Evolutionary conservation across 345 rosid genomes (phyloP), one percentile per base, ranked within the genome.

Genomic region (Eucalyptus pauciflora): DNA sequence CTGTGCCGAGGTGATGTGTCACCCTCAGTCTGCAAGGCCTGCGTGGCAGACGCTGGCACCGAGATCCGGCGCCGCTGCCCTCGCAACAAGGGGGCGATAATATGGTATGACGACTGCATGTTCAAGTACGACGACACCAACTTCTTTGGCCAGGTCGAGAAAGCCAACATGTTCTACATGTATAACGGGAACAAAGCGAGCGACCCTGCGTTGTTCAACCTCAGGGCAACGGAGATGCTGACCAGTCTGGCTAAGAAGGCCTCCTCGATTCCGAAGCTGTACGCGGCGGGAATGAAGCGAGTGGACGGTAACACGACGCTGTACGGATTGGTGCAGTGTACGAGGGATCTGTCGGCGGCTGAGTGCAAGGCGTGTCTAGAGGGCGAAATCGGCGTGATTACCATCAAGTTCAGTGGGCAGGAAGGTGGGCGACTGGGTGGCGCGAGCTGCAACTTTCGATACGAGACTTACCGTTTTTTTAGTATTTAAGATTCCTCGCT

Each of bases 1-100:
- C 96, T 95, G 46, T 95, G 99, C 80, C 93, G 94, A 25, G 96
- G 98, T 10, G 96, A 96, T 50, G 94, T 92, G 85, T 89, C 95
- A 7, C 15, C 92, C 37, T 29, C 91, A 1, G 94, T 93, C 25
- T 96, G 98, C 91, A 89, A 89, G 69, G 85, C 94, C 45, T 95
- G 97, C 37, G 86, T 94, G 12, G 90, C 89, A 0, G 89, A 93
- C 2, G 96, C 95, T 20, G 90, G 92, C 67, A 50, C 92, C 5
- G 93, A 93, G 90, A 92, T 95, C 88, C 89, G 85, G 86, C 87
- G 76, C 85, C 90, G 80, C 50, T 96, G 97, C 90, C 96, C 97
- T 2, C 24, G 83, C 88, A 87, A 92, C 92, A 94, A 92, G 88
- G 93, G 90, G 3, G 95, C 93, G 9, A 49, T 94, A 67, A 90